These are phyloP conservation scores for Magnaporthales sp. DNA, from an alignment of 2,329 filamentous ascomycete species.

Conservation along the genomic window DNA sequence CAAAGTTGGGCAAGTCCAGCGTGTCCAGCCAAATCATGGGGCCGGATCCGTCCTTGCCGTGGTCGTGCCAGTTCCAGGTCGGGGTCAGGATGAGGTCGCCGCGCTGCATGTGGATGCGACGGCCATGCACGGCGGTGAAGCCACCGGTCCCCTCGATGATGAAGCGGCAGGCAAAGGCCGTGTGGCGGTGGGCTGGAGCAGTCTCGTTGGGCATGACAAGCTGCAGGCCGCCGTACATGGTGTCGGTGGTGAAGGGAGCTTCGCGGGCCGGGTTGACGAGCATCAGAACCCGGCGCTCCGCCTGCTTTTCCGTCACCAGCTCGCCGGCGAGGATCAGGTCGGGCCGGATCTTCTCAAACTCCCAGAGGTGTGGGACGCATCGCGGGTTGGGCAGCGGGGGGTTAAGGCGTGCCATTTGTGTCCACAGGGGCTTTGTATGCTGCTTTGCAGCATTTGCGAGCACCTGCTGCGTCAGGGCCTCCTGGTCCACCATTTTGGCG, in stretches of 20 bases:
- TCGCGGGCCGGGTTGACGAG: slow-evolving; percentile 25
- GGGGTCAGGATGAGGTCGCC: slow-evolving; percentile 48
- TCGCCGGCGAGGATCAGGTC: slow-evolving; percentile 22
- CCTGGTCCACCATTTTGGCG: background rate
- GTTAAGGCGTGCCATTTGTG: slow-evolving; percentile 32
- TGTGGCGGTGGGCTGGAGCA: slow-evolving; percentile 42
- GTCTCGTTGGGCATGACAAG: slow-evolving; percentile 44
- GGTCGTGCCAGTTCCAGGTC: slow-evolving; percentile 47
- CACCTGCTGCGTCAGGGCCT: background rate
- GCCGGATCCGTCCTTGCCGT: slow-evolving; percentile 41
- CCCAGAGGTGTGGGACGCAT: slow-evolving; percentile 24
- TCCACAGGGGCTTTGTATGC: slow-evolving; percentile 30
- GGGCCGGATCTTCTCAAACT: slow-evolving; percentile 22
- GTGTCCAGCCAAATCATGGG: slow-evolving; percentile 51
- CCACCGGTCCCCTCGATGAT: slow-evolving; percentile 45
- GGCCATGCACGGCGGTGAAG: slow-evolving; percentile 45
- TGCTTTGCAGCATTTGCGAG: background rate
- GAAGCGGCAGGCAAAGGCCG: slow-evolving; percentile 44
- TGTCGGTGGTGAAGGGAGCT: slow-evolving; percentile 45
- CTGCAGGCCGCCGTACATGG: slow-evolving; percentile 44
- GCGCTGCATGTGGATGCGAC: slow-evolving; percentile 35
- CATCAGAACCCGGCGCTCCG: slow-evolving; percentile 28
- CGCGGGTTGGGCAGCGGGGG: slow-evolving; percentile 34
- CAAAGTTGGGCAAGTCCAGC: slow-evolving; percentile 40
- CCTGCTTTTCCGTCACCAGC: slow-evolving; percentile 23